A percentile compares a stretch with the other conserved stretches of the same genome.
Conservation (phyloP, 1,284 basidiomycete species). For the Tausonia pullulans region DNA sequence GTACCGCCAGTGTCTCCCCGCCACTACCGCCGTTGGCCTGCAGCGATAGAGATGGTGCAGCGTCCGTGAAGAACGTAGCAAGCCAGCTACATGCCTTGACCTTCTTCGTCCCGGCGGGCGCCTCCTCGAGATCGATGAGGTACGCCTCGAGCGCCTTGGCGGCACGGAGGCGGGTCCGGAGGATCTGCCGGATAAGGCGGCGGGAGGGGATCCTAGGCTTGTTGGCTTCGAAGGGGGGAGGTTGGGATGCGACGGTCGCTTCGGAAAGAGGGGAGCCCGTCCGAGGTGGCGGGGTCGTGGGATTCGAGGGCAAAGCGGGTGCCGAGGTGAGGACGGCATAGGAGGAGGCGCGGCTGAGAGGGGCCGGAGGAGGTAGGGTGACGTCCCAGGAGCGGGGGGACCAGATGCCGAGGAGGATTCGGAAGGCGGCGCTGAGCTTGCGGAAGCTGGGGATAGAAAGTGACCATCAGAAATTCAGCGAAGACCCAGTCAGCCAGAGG, state of each 20-base stretch:
- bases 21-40: conserved; percentile 27
- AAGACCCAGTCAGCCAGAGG: conserved; percentile 24
- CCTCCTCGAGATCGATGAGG: conserved; percentile 51
- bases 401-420: conserved; percentile 82
- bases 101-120: conserved; percentile 17
- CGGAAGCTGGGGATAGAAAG: conserved; percentile 38
- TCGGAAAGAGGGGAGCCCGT: too few species aligned
- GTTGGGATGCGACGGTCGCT: not conserved
- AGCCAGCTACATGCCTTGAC: conserved; percentile 32
- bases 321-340: conserved; percentile 24
- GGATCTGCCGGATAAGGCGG: conserved; percentile 69
- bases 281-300: not conserved
- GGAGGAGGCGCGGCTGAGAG: conserved; percentile 22
- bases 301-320: conserved; percentile 15
- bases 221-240: conserved; percentile 14
- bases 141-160: conserved; percentile 57
- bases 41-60: not conserved
- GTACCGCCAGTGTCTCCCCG: conserved; percentile 11
- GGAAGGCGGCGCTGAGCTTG: conserved; percentile 75
- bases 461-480: not conserved
- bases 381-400: conserved; percentile 68
- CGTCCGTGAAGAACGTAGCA: conserved; percentile 16
- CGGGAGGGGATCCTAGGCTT: conserved; percentile 54
- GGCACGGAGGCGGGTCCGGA: conserved; percentile 66
- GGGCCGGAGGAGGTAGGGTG: conserved; percentile 55